Conservation (phyloP, 352 stramenopile species). For the Chrysophaeum taylorii region DNA sequence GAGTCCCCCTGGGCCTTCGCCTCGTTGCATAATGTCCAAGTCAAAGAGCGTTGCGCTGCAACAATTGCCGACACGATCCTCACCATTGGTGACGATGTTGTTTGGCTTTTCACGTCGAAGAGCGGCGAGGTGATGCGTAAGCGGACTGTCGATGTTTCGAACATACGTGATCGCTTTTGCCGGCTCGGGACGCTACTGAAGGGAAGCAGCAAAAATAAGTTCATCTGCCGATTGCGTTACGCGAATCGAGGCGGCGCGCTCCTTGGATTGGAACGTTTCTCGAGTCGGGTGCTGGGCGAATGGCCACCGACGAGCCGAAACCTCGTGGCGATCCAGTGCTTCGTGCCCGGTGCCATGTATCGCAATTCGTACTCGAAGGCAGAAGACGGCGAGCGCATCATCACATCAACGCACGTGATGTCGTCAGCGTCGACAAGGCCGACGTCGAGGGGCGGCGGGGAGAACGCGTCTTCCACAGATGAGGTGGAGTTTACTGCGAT, state of each 20-base stretch:
- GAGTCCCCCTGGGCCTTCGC: neutral
- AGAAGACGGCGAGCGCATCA: neutral
- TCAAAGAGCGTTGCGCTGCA: slow-evolving; percentile 1
- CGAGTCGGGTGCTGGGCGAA: neutral
- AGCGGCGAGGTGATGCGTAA: slow-evolving; percentile 1
- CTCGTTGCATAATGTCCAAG: neutral
- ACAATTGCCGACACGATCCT: slow-evolving; percentile 4
- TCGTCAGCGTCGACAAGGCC: neutral
- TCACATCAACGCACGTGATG: neutral
- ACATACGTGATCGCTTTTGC: neutral
- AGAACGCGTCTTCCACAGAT: too few relatives aligned
- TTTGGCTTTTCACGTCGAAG: slow-evolving; percentile 12
- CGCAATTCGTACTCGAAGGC: neutral
- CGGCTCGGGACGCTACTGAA: neutral
- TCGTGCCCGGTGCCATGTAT: neutral
- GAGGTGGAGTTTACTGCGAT: too few relatives aligned
- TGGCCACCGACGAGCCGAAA: neutral
- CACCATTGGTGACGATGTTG: neutral
- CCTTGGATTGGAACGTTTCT: neutral
- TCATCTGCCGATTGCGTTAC: neutral
- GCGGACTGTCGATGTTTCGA: neutral
- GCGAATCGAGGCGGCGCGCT: neutral
- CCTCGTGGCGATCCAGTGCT: neutral
- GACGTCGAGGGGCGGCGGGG: neutral
- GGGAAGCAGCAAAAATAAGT: neutral